phyloP scores from a whole-genome alignment of 305 asterid genomes.

The Euphrasia arctica region DNA sequence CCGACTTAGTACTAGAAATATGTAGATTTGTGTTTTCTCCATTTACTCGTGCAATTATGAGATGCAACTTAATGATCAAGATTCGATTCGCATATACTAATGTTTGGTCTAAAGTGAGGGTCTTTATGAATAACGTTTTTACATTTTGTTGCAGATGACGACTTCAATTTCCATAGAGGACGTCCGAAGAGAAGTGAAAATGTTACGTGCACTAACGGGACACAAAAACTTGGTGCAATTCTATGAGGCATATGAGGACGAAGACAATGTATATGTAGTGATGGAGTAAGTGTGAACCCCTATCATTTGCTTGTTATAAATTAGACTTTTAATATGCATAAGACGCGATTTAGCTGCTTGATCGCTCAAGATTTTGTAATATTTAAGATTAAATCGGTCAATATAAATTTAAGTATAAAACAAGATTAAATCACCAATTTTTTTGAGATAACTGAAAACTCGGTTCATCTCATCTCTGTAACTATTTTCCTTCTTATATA shows the following conservation, averaged over 20 bases:
- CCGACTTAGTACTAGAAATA: not conserved
- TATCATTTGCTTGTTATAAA: not conserved
- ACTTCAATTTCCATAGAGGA: slow-evolving; percentile 90
- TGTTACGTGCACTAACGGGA: slow-evolving; percentile 72
- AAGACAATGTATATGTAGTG: slow-evolving; percentile 68
- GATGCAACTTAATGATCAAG: not conserved
- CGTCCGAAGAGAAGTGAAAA: slow-evolving; percentile 85
- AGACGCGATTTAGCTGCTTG: not conserved
- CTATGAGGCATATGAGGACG: slow-evolving; percentile 85
- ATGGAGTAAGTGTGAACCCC: slow-evolving; percentile 71
- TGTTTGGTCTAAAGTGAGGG: slow-evolving; percentile 21
- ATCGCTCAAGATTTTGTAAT: slow-evolving; percentile 3
- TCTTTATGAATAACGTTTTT: slow-evolving; percentile 17
- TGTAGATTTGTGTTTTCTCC: not conserved
- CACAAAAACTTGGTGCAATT: slow-evolving; percentile 83
- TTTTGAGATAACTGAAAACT: not conserved
- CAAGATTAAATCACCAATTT: too few species aligned
- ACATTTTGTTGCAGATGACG: slow-evolving; percentile 53
- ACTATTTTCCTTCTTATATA: slow-evolving; percentile 3
- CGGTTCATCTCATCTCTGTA: slow-evolving; percentile 13
- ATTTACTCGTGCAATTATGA: not conserved
- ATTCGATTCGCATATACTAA: not conserved
- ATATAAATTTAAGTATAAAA: slow-evolving; percentile 5
- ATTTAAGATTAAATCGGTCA: slow-evolving; percentile 12
- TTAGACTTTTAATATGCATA: not conserved